A percentile compares a stretch with the other conserved stretches of the same genome.
Conservation (phyloP, 2,329 filamentous ascomycete species). For the Aspergillus ibericus region DNA sequence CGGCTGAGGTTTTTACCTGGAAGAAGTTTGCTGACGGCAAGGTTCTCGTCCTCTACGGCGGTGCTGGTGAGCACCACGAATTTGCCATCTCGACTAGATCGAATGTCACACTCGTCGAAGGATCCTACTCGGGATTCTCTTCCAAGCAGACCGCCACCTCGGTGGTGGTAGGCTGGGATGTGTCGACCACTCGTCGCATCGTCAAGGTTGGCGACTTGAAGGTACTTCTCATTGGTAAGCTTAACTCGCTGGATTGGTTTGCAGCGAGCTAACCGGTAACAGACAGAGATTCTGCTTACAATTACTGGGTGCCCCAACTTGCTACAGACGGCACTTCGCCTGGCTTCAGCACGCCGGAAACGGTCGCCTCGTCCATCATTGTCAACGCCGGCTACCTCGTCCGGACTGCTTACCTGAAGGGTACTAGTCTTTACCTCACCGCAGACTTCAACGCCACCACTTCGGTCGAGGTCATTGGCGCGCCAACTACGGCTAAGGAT, state of each 20-base stretch:
- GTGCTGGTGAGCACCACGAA: conserved; percentile 42
- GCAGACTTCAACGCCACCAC: conserved; percentile 74
- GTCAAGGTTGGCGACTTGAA: conserved; percentile 47
- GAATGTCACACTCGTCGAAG: conserved; percentile 31
- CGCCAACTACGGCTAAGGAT: conserved; percentile 53
- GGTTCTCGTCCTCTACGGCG: conserved; percentile 44
- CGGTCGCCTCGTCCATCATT: conserved; percentile 38
- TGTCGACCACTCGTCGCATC: conserved; percentile 49
- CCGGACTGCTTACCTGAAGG: conserved; percentile 53
- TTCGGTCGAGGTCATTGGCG: conserved; percentile 67
- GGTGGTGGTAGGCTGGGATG: conserved; percentile 53
- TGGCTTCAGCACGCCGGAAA: conserved; percentile 33
- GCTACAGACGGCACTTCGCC: conserved; percentile 25
- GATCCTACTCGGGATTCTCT: conserved; percentile 31
- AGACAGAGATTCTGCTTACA: conserved; percentile 54
- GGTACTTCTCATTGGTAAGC: conserved; percentile 56
- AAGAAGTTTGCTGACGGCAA: conserved; percentile 62
- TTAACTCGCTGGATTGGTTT: neutral
- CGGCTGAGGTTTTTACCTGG: conserved; percentile 49
- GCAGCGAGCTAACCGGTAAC: conserved; percentile 15
- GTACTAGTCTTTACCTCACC: conserved; percentile 59
- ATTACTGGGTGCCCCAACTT: conserved; percentile 47
- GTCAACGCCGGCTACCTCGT: conserved; percentile 47
- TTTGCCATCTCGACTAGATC: conserved; percentile 36
- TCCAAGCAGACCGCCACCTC: conserved; percentile 30